phyloP scores from a whole-genome alignment of 2,329 filamentous ascomycete species.

The Taxawa tesnikishii region DNA sequence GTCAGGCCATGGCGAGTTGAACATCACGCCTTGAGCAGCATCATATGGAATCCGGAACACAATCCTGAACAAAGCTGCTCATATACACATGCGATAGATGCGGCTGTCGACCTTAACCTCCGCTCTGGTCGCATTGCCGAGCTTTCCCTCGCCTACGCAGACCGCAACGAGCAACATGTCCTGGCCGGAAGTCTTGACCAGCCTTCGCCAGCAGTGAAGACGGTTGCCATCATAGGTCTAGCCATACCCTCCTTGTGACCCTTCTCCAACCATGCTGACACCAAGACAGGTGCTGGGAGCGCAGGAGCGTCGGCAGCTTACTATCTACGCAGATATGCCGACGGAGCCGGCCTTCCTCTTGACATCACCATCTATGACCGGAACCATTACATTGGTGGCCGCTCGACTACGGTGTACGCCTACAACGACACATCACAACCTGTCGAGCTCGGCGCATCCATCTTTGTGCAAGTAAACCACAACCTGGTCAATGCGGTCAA shows the following conservation, averaged over 20 bases:
- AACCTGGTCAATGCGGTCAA: conserved; percentile 66
- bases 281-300: conserved; percentile 60
- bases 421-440: conserved; percentile 55
- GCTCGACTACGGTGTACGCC: conserved; percentile 71
- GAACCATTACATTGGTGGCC: conserved; percentile 65
- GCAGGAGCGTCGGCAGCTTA: conserved; percentile 81
- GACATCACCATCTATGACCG: conserved; percentile 87
- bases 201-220: too few species aligned
- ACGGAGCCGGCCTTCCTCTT: conserved; percentile 44
- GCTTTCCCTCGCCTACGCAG: too few species aligned
- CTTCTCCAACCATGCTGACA: neutral
- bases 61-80: too few species aligned
- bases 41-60: too few species aligned
- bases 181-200: too few species aligned
- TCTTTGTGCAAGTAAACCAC: conserved; percentile 76
- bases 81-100: too few species aligned
- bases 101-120: too few species aligned
- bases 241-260: neutral
- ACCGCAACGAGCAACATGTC: too few species aligned
- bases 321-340: conserved; percentile 61
- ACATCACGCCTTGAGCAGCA: too few species aligned
- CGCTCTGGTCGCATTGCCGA: too few species aligned
- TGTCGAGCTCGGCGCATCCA: conserved; percentile 72
- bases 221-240: conserved; percentile 6
- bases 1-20: too few species aligned